These are phyloP conservation scores for Limnanthes douglasii DNA, from an alignment of 345 rosid genomes.

Conservation along the genomic window DNA sequence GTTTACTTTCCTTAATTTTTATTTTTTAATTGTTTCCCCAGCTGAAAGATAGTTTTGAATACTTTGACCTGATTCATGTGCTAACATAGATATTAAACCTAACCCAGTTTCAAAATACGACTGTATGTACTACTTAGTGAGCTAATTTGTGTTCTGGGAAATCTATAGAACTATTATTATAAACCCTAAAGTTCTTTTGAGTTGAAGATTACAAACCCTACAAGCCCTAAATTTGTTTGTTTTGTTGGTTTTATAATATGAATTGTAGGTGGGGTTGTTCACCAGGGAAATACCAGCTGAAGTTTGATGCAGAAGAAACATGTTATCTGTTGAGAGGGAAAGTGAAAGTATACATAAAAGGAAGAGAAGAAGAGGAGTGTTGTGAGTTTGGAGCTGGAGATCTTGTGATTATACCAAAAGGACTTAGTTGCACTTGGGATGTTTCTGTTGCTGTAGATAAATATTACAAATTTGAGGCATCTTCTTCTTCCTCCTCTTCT, in stretches of 20 bases:
- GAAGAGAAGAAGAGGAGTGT: constrained; percentile 15
- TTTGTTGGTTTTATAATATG: not conserved
- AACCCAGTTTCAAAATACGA: not conserved
- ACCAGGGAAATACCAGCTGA: constrained; percentile 72
- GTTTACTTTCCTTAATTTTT: not conserved
- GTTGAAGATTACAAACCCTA: not conserved
- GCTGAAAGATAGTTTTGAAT: not conserved
- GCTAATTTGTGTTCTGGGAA: not conserved
- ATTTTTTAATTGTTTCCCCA: not conserved
- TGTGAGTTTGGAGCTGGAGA: constrained; percentile 95
- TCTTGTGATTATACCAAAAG: constrained; percentile 72
- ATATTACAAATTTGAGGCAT: constrained; percentile 57
- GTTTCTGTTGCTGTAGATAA: constrained; percentile 77
- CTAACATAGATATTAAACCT: not conserved
- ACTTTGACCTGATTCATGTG: not conserved
- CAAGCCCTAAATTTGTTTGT: not conserved
- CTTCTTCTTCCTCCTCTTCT: constrained; percentile 9
- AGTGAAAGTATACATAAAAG: constrained; percentile 55
- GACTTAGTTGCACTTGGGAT: constrained; percentile 90
- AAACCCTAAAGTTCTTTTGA: not conserved
- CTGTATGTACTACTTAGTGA: not conserved
- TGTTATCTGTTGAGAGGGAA: constrained; percentile 69
- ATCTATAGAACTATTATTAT: not conserved
- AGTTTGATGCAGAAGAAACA: constrained; percentile 82
- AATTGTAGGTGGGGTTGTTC: constrained; percentile 72